phyloP scores from a whole-genome alignment of 2,329 filamentous ascomycete species.

The Alternaria alternata region DNA sequence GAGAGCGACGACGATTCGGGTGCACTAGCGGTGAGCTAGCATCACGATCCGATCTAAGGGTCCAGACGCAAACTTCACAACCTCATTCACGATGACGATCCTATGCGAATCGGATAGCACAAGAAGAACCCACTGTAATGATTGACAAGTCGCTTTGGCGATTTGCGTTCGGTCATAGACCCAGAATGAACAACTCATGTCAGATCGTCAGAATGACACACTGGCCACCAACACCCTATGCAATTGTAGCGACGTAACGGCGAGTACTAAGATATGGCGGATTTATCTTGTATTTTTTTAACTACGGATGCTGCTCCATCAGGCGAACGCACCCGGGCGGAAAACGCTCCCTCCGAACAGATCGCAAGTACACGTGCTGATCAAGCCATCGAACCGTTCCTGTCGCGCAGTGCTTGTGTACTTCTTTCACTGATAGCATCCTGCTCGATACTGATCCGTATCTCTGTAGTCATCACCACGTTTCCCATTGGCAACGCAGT shows the following conservation, averaged over 20 bases:
- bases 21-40: slow-evolving; percentile 2
- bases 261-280: neutral
- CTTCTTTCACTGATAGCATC: slow-evolving; percentile 2
- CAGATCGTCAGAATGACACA: neutral
- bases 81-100: neutral
- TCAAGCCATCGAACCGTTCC: neutral
- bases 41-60: neutral
- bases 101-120: neutral
- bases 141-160: neutral
- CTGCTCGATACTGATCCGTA: slow-evolving; percentile 23
- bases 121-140: neutral
- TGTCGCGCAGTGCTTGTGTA: neutral
- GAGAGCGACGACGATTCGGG: neutral
- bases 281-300: neutral
- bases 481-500: slow-evolving; percentile 6
- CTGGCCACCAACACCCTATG: neutral
- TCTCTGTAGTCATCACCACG: slow-evolving; percentile 31
- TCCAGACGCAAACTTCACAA: neutral
- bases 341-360: neutral
- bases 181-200: neutral
- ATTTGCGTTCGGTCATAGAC: neutral
- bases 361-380: neutral
- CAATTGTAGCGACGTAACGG: neutral
- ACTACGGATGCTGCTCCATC: neutral
- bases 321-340: neutral